Percentiles rank a stretch among this genome's conserved stretches.
Conservation (phyloP, 805 yeast genomes). For the Pichia paraexigua region DNA sequence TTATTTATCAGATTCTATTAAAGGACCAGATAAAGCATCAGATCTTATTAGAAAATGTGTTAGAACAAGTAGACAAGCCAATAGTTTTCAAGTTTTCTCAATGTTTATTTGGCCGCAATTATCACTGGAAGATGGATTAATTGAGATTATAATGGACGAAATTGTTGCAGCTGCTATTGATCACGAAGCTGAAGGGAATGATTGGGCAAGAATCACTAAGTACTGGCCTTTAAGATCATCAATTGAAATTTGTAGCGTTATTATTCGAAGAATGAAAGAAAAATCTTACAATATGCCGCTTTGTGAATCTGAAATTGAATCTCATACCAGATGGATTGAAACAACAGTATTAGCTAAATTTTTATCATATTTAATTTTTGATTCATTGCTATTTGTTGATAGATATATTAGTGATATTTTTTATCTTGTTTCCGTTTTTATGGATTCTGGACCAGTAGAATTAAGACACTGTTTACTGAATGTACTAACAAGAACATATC, state of each 20-base stretch:
- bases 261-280: slow-evolving; percentile 48
- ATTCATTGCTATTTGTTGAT: slow-evolving; percentile 52
- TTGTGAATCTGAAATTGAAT: slow-evolving; percentile 37
- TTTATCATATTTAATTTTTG: slow-evolving; percentile 61
- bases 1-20: slow-evolving; percentile 43
- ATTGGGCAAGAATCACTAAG: slow-evolving; percentile 55
- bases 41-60: slow-evolving; percentile 57
- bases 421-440: slow-evolving; percentile 54
- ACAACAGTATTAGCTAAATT: slow-evolving; percentile 59
- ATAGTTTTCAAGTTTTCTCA: slow-evolving; percentile 45
- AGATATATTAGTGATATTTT: slow-evolving; percentile 65
- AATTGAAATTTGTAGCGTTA: slow-evolving; percentile 60
- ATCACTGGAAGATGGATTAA: slow-evolving; percentile 52
- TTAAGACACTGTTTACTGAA: slow-evolving; percentile 57
- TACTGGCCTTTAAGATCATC: slow-evolving; percentile 62
- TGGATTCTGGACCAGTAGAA: slow-evolving; percentile 43
- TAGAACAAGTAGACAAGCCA: slow-evolving; percentile 43
- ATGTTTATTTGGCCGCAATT: slow-evolving; percentile 61
- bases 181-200: slow-evolving; percentile 65
- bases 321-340: slow-evolving; percentile 61
- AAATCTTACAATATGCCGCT: slow-evolving; percentile 43
- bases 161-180: slow-evolving; percentile 67
- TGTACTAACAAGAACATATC: slow-evolving; percentile 57
- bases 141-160: slow-evolving; percentile 58
- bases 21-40: slow-evolving; percentile 54